Evolutionary conservation across 2,329 filamentous ascomycete genomes (phyloP), one percentile per base, ranked within the genome.

Genomic region (Hypoxylon sp.): DNA sequence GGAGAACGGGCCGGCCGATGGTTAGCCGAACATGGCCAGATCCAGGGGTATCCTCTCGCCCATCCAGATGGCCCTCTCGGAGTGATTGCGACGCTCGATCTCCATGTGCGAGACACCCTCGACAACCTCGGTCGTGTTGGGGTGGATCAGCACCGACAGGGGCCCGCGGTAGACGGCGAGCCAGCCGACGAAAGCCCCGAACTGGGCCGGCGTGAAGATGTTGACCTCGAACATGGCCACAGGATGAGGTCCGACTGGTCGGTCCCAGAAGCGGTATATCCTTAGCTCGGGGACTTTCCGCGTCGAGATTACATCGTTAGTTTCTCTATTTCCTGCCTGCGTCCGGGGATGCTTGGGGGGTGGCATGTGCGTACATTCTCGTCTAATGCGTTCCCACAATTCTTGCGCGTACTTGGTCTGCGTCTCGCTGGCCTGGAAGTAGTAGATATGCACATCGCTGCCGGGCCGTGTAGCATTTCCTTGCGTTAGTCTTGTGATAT

Each of bases 211-310:
- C 0, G 88, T 92, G 73, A 94, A 91, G 17, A 97, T 41, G 66
- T 96, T 96, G 41, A 97, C 91, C 75, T 97, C 93, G 68, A 97
- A 97, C 92, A 96, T 97, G 48, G 87, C 89, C 0, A 92, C 74
- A 0, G 89, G 88, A 72, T 97, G 92, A 0, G 92, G 92, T 0
- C 92, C 93, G 23, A 97, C 75, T 0, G 92, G 91, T 11, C 78
- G 75, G 64, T 95, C 88, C 83, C 86, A 96, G 64, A 96, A 79
- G 11, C 75, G 80, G 72, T 97, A 96, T 67, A 96, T 88, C 50
- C 92, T 84, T 15, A 96, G 79, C 72, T 97, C 92, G 7, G 92
- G 92, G 69, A 96, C 90, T 92, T 58, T 15, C 3, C 33, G 48
- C n/a, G 13, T 29, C 3, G 9, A 26, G 20, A 23, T 47, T 37